Evolutionary conservation across 352 stramenopile genomes (phyloP).

Genomic region (Phytophthora sansomeana): DNA sequence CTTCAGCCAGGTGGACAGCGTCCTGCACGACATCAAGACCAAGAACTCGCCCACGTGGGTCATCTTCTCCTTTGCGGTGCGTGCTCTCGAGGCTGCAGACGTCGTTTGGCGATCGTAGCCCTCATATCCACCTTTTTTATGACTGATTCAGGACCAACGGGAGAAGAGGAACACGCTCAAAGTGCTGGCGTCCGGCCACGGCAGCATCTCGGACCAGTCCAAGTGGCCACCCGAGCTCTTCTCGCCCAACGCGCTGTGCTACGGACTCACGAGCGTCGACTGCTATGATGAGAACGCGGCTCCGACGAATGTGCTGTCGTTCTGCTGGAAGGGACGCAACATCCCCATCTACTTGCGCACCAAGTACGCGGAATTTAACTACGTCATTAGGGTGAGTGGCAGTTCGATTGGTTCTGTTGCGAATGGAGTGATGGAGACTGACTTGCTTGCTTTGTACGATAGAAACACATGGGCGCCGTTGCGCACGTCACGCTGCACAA

Average conservation of each 20-base stretch:
- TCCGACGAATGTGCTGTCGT: conserved; percentile 80
- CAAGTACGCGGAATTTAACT: conserved; percentile 91
- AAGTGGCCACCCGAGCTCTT: conserved; percentile 86
- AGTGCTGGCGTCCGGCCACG: conserved; percentile 69
- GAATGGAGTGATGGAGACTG: conserved; percentile 2
- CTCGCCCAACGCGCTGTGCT: conserved; percentile 80
- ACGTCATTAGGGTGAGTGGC: conserved; percentile 77
- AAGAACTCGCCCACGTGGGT: conserved; percentile 75
- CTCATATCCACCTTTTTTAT: conserved; percentile 4
- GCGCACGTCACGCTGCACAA: conserved; percentile 79
- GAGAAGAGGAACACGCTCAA: conserved; percentile 87
- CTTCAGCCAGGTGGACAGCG: conserved; percentile 79
- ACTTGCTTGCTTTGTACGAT: conserved; percentile 4
- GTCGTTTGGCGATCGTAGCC: background rate
- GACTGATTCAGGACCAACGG: conserved; percentile 61
- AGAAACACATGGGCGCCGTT: conserved; percentile 87
- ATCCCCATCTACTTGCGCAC: conserved; percentile 86
- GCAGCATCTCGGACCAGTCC: conserved; percentile 70
- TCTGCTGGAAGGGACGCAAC: conserved; percentile 91
- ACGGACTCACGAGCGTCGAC: conserved; percentile 79
- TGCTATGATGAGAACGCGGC: conserved; percentile 70
- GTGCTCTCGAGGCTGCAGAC: conserved; percentile 18
- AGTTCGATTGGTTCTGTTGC: background rate
- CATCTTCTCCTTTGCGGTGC: conserved; percentile 78
- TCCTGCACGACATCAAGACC: conserved; percentile 74